Evolutionary conservation across 345 rosid genomes (phyloP).

Genomic region (Heritiera littoralis): DNA sequence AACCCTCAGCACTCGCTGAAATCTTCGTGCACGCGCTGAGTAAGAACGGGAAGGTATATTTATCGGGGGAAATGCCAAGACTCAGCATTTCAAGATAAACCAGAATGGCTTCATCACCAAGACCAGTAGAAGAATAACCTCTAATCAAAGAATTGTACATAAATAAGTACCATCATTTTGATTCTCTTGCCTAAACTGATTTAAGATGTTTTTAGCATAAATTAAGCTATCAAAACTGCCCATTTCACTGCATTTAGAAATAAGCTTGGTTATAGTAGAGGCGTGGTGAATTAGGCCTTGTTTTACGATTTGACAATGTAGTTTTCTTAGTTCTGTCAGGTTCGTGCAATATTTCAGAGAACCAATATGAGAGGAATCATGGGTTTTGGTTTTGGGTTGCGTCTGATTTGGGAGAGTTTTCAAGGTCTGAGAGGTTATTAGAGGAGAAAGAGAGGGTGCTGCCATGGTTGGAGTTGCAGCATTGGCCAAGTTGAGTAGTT

Average conservation of each 20-base stretch:
- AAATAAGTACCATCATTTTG: conserved; percentile 33
- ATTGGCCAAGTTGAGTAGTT: not conserved
- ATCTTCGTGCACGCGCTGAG: conserved; percentile 53
- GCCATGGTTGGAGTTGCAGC: conserved; percentile 20
- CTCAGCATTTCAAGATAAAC: conserved; percentile 37
- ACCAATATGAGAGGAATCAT: conserved; percentile 17
- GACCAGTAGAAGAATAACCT: conserved; percentile 44
- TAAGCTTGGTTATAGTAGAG: conserved; percentile 29
- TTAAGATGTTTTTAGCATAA: conserved; percentile 43
- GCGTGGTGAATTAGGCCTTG: conserved; percentile 30
- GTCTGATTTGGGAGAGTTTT: conserved; percentile 12
- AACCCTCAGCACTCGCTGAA: conserved; percentile 36
- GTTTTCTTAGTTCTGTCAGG: conserved; percentile 33
- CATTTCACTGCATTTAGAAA: conserved; percentile 36
- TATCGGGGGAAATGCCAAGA: conserved; percentile 44
- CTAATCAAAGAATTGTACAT: conserved; percentile 52
- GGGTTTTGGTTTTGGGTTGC: conserved; percentile 17
- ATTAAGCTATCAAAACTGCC: conserved; percentile 44
- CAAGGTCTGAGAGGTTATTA: conserved; percentile 21
- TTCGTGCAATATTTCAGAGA: conserved; percentile 34
- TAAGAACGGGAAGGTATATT: conserved; percentile 50
- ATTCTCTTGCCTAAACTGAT: conserved; percentile 32
- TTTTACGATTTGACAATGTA: conserved; percentile 39
- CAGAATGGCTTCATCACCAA: conserved; percentile 37
- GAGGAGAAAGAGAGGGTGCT: conserved; percentile 22